A percentile compares a stretch with the other conserved stretches of the same genome.
Evolutionary conservation across 2,329 filamentous ascomycete species (phyloP).

Genomic region (Pseudogymnoascus sp.): DNA sequence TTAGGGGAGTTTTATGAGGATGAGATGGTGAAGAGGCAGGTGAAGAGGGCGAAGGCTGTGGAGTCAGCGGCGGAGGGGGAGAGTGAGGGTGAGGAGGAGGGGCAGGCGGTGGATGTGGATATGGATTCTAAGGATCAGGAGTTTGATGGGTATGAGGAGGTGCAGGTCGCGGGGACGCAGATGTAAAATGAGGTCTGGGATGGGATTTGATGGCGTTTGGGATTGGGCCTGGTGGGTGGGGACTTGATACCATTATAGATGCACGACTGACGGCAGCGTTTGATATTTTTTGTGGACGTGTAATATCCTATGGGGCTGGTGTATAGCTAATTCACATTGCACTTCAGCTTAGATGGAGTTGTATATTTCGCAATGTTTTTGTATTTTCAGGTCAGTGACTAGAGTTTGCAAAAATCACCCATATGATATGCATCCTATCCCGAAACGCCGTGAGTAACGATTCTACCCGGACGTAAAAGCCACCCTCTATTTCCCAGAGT

Average conservation of each 20-base stretch:
- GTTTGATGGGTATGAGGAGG: background rate
- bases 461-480: background rate
- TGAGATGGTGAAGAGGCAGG: conserved; percentile 45
- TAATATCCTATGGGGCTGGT: background rate
- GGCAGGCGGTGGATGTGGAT: background rate
- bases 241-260: background rate
- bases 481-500: background rate
- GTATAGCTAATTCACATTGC: background rate
- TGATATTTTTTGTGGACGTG: background rate
- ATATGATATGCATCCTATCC: background rate
- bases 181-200: background rate
- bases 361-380: background rate
- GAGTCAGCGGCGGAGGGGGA: conserved; percentile 37
- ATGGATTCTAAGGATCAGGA: background rate
- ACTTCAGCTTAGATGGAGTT: background rate
- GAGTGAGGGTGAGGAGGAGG: conserved; percentile 32
- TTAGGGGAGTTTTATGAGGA: conserved; percentile 48
- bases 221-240: background rate
- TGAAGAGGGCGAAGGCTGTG: conserved; percentile 43
- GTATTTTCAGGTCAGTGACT: background rate
- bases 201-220: background rate
- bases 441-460: background rate
- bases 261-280: background rate
- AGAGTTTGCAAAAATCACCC: background rate
- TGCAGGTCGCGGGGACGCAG: background rate